A percentile compares a stretch with the other conserved stretches of the same genome.
Evolutionary conservation across 345 rosid genomes (phyloP).

Genomic region (Draba incana): DNA sequence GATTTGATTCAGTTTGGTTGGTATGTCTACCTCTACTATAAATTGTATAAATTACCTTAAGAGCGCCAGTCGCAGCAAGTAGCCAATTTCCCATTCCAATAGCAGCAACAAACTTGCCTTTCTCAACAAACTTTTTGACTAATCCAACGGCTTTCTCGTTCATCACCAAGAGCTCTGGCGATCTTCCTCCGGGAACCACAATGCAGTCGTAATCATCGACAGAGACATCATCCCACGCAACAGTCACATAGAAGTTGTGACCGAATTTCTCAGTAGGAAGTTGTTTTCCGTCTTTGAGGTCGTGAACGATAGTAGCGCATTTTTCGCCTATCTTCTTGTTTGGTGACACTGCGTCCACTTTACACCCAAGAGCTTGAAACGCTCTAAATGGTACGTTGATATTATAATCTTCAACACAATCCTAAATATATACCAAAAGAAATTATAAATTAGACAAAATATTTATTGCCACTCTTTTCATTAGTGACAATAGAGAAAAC

Average conservation of each 20-base stretch:
- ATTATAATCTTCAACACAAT: conserved; percentile 56
- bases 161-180: conserved; percentile 54
- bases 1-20: not conserved
- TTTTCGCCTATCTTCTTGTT: conserved; percentile 54
- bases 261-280: conserved; percentile 53
- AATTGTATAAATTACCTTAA: conserved; percentile 43
- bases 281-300: conserved; percentile 48
- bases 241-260: conserved; percentile 50
- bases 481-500: no score
- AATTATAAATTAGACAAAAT: not conserved
- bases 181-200: conserved; percentile 58
- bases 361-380: conserved; percentile 55
- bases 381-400: conserved; percentile 55
- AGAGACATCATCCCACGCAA: conserved; percentile 46
- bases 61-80: conserved; percentile 48
- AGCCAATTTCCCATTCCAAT: conserved; percentile 57
- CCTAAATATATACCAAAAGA: conserved; percentile 39
- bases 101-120: conserved; percentile 50
- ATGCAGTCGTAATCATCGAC: conserved; percentile 54
- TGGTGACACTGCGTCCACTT: conserved; percentile 52
- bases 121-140: conserved; percentile 45
- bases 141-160: conserved; percentile 46
- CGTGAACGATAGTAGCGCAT: conserved; percentile 52
- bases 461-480: not conserved
- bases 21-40: not conserved